A percentile compares a stretch with the other conserved stretches of the same genome.
phyloP scores from a whole-genome alignment of 2,329 filamentous ascomycete genomes.

The Sclerotinia trifoliorum region DNA sequence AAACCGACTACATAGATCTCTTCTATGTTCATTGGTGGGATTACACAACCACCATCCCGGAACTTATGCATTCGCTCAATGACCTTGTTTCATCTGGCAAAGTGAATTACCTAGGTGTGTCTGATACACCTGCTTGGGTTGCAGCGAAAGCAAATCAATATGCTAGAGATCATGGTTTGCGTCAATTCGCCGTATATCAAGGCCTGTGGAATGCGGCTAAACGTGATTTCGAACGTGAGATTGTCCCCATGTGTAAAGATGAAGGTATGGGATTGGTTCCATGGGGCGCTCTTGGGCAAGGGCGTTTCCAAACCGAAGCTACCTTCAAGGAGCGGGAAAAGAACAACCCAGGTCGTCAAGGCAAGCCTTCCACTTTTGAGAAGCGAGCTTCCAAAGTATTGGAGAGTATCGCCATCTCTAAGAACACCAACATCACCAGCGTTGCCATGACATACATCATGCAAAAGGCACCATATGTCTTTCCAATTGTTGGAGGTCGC shows the following conservation, averaged over 20 bases:
- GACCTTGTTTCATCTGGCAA: slow-evolving; percentile 57
- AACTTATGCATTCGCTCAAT: slow-evolving; percentile 59
- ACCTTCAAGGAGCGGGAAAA: slow-evolving; percentile 1
- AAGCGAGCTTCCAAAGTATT: not conserved
- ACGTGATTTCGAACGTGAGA: slow-evolving; percentile 54
- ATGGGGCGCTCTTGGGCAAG: slow-evolving; percentile 17
- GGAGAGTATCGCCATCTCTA: not conserved
- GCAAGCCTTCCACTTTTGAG: not conserved
- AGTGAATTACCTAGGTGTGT: slow-evolving; percentile 53
- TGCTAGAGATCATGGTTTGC: slow-evolving; percentile 52
- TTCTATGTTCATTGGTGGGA: slow-evolving; percentile 60
- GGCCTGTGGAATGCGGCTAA: slow-evolving; percentile 53
- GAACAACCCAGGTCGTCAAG: not conserved
- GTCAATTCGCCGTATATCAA: slow-evolving; percentile 56
- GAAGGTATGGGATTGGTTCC: slow-evolving; percentile 45
- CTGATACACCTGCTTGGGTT: slow-evolving; percentile 48
- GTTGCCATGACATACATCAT: slow-evolving; percentile 57
- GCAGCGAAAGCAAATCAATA: slow-evolving; percentile 49
- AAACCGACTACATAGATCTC: slow-evolving; percentile 56
- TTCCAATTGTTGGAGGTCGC: slow-evolving; percentile 57
- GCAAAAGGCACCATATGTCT: slow-evolving; percentile 55
- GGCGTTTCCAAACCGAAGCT: not conserved
- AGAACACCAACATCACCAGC: slow-evolving; percentile 46
- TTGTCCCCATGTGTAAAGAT: slow-evolving; percentile 44
- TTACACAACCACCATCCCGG: slow-evolving; percentile 48